Percentiles rank a stretch among this genome's conserved stretches.
phyloP scores from a whole-genome alignment of 2,329 filamentous ascomycete genomes.

The Diaporthe eres region DNA sequence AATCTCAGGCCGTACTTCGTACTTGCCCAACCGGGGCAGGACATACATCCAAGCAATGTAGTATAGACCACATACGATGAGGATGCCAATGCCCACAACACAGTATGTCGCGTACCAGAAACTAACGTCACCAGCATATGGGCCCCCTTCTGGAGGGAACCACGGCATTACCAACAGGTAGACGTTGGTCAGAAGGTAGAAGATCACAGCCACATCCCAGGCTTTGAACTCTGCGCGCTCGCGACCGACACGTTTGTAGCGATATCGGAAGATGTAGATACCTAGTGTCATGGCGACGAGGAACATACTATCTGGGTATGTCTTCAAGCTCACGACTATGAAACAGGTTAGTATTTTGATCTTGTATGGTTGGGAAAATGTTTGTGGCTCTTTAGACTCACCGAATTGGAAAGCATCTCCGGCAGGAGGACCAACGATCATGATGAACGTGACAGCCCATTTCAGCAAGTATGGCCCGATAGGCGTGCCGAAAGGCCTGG shows the following conservation, averaged over 20 bases:
- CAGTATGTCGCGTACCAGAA: conserved; percentile 80
- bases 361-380: too few relatives aligned
- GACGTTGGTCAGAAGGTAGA: conserved; percentile 68
- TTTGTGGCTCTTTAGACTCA: too few relatives aligned
- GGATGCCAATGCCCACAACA: conserved; percentile 60
- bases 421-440: conserved; percentile 72
- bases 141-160: conserved; percentile 72
- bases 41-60: conserved; percentile 50
- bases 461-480: conserved; percentile 71
- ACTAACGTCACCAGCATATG: conserved; percentile 70
- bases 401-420: conserved; percentile 76
- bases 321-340: conserved; percentile 16
- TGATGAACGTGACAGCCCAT: conserved; percentile 69
- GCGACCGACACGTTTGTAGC: conserved; percentile 62
- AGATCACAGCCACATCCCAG: conserved; percentile 68
- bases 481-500: conserved; percentile 74
- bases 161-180: conserved; percentile 76
- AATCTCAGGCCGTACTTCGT: conserved; percentile 63
- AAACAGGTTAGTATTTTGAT: not conserved
- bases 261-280: conserved; percentile 66
- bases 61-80: conserved; percentile 14
- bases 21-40: conserved; percentile 59
- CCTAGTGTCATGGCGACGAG: conserved; percentile 65
- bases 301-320: conserved; percentile 56
- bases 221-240: conserved; percentile 64